phyloP scores from a whole-genome alignment of 2,329 filamentous ascomycete species.

The Paecilomyces variotii region DNA sequence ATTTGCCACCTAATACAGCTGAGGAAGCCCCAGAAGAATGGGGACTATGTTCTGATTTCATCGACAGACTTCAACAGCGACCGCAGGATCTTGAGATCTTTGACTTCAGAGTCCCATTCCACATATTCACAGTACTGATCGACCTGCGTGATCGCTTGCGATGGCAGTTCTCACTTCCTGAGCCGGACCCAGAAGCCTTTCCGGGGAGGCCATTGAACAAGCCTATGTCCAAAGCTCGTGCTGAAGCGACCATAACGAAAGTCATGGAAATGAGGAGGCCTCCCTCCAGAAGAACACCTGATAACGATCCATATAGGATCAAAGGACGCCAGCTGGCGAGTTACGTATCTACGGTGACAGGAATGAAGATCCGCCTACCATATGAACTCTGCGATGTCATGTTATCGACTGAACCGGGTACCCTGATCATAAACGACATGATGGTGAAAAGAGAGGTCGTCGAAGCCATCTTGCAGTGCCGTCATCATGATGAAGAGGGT shows the following conservation, averaged over 20 bases:
- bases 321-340: not conserved
- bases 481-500: not conserved
- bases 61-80: not conserved
- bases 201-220: not conserved
- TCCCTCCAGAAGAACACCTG: not conserved
- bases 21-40: not conserved
- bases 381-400: not conserved
- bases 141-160: not conserved
- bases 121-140: not conserved
- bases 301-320: not conserved
- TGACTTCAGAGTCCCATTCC: not conserved
- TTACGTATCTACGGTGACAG: not conserved
- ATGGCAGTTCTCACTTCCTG: not conserved
- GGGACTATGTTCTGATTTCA: slow-evolving; percentile 2
- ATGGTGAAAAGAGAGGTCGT: not conserved
- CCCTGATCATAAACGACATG: not conserved
- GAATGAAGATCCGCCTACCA: not conserved
- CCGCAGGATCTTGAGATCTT: not conserved
- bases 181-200: not conserved
- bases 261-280: not conserved
- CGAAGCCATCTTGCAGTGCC: not conserved
- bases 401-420: not conserved
- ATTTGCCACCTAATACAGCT: not conserved
- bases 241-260: not conserved
- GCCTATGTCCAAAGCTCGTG: not conserved